Percentiles rank a stretch among this genome's conserved stretches.
Conservation (phyloP, 768 basidiomycete genomes). For the Kwoniella botswanensis region DNA sequence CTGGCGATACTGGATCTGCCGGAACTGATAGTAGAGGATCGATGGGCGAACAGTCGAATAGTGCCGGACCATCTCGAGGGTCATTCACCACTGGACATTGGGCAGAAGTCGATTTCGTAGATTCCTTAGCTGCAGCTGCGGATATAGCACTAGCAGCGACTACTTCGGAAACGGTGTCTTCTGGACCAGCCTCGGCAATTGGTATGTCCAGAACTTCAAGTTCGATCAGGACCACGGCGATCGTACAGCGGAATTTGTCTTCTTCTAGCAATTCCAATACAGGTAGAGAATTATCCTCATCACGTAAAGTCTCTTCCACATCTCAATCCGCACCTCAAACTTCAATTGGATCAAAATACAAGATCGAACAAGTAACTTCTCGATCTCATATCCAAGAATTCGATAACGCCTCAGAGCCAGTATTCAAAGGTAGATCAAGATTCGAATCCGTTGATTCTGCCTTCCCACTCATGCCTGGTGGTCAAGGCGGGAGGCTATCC, state of each 20-base stretch:
- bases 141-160: background rate
- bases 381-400: constrained; percentile 21
- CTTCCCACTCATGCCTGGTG: constrained; percentile 28
- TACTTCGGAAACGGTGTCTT: background rate
- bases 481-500: constrained; percentile 16
- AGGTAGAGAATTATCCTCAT: background rate
- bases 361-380: constrained; percentile 18
- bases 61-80: background rate
- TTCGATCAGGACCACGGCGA: constrained; percentile 16
- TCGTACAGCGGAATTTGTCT: background rate
- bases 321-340: constrained; percentile 7
- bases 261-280: background rate
- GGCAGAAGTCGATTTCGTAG: constrained; percentile 38
- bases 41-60: constrained; percentile 15
- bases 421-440: constrained; percentile 25
- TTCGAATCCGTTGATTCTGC: constrained; percentile 42
- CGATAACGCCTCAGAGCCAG: background rate
- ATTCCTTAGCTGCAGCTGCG: constrained; percentile 26
- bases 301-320: background rate
- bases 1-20: constrained; percentile 2
- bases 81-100: constrained; percentile 26
- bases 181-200: background rate
- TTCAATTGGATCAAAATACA: constrained; percentile 2
- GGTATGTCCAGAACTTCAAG: constrained; percentile 17
- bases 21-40: constrained; percentile 10